Evolutionary conservation across 108 stramenopile species (phyloP).

Genomic region (Cyclotella kingstonii): DNA sequence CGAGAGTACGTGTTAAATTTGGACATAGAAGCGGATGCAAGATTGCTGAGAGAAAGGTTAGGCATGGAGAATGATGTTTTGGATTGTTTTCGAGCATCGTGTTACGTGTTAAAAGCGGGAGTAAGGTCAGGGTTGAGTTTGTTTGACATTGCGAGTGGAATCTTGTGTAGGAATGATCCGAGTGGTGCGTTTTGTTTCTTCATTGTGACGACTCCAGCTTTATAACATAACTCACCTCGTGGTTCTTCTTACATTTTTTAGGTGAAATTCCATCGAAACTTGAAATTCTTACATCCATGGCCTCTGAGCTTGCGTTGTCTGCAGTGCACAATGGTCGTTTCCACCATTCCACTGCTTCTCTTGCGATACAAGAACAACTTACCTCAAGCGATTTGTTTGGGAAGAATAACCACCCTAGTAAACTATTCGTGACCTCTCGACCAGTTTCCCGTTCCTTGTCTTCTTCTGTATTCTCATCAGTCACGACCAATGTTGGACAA

Average conservation of each 20-base stretch:
- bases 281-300: slow-evolving; percentile 74
- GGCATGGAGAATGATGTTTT: slow-evolving; percentile 66
- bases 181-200: slow-evolving; percentile 17
- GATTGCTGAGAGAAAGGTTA: slow-evolving; percentile 60
- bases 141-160: slow-evolving; percentile 77
- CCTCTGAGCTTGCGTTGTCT: slow-evolving; percentile 66
- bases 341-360: slow-evolving; percentile 76
- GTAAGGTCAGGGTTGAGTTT: slow-evolving; percentile 68
- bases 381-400: slow-evolving; percentile 28
- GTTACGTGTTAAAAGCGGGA: slow-evolving; percentile 70
- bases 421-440: slow-evolving; percentile 16
- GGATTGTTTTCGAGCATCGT: slow-evolving; percentile 75
- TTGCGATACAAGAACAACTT: slow-evolving; percentile 72
- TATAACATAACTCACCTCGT: background rate
- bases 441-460: slow-evolving; percentile 39
- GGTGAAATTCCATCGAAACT: slow-evolving; percentile 78
- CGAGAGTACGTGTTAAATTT: slow-evolving; percentile 67
- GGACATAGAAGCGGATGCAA: slow-evolving; percentile 76
- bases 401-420: background rate
- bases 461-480: slow-evolving; percentile 32
- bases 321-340: slow-evolving; percentile 79
- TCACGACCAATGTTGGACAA: slow-evolving; percentile 18
- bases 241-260: slow-evolving; percentile 5
- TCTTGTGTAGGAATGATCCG: slow-evolving; percentile 82
- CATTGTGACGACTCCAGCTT: background rate